Evolutionary conservation across 106 monocot genomes (phyloP).

Genomic region (Agapanthus africanus): DNA sequence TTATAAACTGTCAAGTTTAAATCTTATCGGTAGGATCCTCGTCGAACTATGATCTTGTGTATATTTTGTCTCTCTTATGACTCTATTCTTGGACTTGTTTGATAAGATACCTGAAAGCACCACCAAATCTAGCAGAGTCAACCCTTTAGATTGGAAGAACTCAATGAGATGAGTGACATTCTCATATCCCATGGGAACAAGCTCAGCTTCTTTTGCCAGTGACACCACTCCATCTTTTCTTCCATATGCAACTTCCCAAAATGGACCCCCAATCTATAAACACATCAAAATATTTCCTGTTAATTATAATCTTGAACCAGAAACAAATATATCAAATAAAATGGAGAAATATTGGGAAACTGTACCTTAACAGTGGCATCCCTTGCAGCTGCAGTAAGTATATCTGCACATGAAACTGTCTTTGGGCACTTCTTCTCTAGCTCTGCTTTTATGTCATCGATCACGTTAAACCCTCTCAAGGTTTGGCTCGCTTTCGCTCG

Average conservation of each 20-base stretch:
- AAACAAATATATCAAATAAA: too few species aligned
- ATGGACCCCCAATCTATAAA: constrained; percentile 54
- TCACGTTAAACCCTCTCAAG: constrained; percentile 62
- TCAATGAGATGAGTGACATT: constrained; percentile 72
- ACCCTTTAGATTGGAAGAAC: constrained; percentile 71
- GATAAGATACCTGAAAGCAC: constrained; percentile 71
- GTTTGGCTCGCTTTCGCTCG: constrained; percentile 32
- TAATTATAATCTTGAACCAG: too few species aligned
- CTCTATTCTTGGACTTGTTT: too few species aligned
- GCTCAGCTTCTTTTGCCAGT: constrained; percentile 27
- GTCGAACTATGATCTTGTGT: too few species aligned
- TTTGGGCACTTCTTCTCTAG: constrained; percentile 52
- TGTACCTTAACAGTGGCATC: constrained; percentile 42
- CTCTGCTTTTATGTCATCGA: constrained; percentile 50
- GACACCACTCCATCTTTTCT: constrained; percentile 58
- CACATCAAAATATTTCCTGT: neutral
- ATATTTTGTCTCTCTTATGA: too few species aligned
- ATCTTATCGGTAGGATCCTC: too few species aligned
- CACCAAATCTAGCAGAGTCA: constrained; percentile 52
- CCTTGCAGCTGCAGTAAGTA: constrained; percentile 49
- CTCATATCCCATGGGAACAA: constrained; percentile 58
- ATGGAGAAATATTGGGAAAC: too few species aligned
- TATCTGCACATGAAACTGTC: constrained; percentile 61
- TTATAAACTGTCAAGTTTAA: too few species aligned
- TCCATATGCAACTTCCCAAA: constrained; percentile 60